phyloP scores from a whole-genome alignment of 257 asterid species.

The Penstemon barbatus region DNA sequence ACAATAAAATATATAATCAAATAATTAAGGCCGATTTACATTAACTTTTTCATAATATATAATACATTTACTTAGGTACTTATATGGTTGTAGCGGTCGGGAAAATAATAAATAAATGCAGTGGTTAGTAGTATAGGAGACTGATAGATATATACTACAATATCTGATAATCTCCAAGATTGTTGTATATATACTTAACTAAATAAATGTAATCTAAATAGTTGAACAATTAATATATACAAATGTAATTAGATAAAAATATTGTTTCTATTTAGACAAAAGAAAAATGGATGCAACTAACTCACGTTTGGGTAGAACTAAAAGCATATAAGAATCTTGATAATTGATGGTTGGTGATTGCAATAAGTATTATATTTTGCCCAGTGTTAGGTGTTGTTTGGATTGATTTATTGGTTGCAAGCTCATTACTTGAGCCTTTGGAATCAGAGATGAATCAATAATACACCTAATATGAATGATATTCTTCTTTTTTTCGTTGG shows the following conservation, averaged over 20 bases:
- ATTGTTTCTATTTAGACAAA: background rate
- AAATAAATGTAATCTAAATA: background rate
- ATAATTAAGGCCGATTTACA: too few species aligned
- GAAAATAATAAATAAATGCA: too few species aligned
- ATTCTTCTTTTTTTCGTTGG: background rate
- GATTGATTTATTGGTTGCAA: background rate
- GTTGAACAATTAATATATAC: too few species aligned
- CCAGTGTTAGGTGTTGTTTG: conserved; percentile 34
- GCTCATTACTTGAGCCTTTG: background rate
- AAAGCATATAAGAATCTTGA: conserved; percentile 27
- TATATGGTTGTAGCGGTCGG: conserved; percentile 2
- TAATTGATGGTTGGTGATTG: conserved; percentile 17
- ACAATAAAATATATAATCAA: too few species aligned
- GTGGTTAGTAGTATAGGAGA: too few species aligned
- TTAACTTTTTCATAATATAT: too few species aligned
- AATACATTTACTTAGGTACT: too few species aligned
- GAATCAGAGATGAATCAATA: background rate
- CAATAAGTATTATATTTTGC: conserved; percentile 10
- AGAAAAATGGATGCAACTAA: background rate
- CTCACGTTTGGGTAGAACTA: conserved; percentile 3
- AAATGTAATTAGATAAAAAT: too few species aligned
- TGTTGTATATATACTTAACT: too few species aligned
- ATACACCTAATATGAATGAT: background rate
- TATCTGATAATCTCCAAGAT: too few species aligned
- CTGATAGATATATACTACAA: too few species aligned